Conservation (phyloP, 2,329 filamentous ascomycete genomes). For the Cladophialophora exuberans region DNA sequence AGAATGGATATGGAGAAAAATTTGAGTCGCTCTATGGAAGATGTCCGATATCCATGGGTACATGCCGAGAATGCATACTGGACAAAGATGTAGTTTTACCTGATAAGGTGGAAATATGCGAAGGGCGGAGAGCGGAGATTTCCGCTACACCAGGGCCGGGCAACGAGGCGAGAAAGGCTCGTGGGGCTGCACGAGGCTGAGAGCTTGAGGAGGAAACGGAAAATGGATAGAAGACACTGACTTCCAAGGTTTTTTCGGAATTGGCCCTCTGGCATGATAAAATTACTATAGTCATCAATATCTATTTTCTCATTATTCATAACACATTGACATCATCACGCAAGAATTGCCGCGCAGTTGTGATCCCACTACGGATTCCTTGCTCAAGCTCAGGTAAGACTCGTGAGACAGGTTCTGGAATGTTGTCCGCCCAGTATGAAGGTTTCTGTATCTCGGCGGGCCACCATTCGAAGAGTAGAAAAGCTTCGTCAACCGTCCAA, state of each 20-base stretch:
- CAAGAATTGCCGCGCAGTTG: constrained; percentile 26
- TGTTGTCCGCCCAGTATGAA: constrained; percentile 16
- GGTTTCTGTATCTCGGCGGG: constrained; percentile 27
- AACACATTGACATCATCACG: constrained; percentile 26
- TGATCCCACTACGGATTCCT: constrained; percentile 18
- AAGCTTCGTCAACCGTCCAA: constrained; percentile 36
- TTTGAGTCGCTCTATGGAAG: too few relatives aligned
- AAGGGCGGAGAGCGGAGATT: not conserved
- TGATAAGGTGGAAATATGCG: not conserved
- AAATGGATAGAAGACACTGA: too few relatives aligned
- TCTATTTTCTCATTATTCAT: constrained; percentile 25
- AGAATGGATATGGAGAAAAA: too few relatives aligned
- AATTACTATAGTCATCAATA: too few relatives aligned
- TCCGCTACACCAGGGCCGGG: not conserved
- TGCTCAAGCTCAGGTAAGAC: not conserved
- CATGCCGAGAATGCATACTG: too few relatives aligned
- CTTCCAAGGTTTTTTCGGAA: too few relatives aligned
- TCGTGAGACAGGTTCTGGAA: not conserved
- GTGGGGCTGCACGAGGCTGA: not conserved
- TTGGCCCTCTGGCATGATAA: too few relatives aligned
- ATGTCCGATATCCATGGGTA: too few relatives aligned
- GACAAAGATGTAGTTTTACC: too few relatives aligned
- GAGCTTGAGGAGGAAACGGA: too few relatives aligned
- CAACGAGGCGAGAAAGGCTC: too few relatives aligned
- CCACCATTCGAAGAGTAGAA: constrained; percentile 34